These are phyloP conservation scores for Lachnellula hyalina DNA, from an alignment of 2,329 filamentous ascomycete genomes.

Conservation along the genomic window DNA sequence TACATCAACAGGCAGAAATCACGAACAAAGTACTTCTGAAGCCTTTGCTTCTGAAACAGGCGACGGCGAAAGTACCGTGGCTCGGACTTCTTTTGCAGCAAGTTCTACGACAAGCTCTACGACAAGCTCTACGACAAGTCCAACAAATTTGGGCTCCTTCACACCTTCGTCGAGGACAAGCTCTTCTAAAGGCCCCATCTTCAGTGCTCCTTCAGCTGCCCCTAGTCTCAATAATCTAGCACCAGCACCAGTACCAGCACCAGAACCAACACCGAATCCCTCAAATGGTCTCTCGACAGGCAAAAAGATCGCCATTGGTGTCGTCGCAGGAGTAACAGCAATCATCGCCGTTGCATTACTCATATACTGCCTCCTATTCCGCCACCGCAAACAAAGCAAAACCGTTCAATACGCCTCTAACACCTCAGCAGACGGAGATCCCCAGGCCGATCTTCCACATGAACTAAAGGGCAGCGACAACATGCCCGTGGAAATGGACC, in stretches of 20 bases:
- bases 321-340: not conserved
- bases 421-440: not conserved
- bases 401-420: not conserved
- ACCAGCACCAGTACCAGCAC: not conserved
- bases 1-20: not conserved
- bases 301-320: slow-evolving; percentile 6
- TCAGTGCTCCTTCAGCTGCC: not conserved
- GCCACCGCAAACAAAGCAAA: not conserved
- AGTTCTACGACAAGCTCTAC: too few relatives aligned
- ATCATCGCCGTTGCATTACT: not conserved
- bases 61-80: too few relatives aligned
- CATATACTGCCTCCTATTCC: not conserved
- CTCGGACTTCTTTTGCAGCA: too few relatives aligned
- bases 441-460: too few relatives aligned
- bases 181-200: not conserved
- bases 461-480: too few relatives aligned
- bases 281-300: slow-evolving; percentile 1
- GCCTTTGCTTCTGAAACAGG: too few relatives aligned
- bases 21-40: too few relatives aligned
- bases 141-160: not conserved
- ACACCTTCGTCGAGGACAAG: not conserved
- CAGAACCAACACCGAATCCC: not conserved
- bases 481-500: too few relatives aligned
- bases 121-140: not conserved
- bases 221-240: not conserved